Conservation (phyloP, 2,329 filamentous ascomycete genomes). For the Shiraia sp. region DNA sequence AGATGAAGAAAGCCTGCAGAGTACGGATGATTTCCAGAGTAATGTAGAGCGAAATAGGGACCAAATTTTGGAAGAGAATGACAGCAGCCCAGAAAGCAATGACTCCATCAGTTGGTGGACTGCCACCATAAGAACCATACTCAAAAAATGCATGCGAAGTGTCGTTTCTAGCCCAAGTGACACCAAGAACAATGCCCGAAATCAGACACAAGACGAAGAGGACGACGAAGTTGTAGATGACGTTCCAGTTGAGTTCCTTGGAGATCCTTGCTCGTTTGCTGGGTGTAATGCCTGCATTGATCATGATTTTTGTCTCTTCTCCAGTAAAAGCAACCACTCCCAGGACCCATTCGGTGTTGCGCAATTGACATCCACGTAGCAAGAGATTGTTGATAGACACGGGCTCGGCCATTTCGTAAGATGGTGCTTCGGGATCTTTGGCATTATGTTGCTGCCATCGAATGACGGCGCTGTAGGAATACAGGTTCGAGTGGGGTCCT, state of each 20-base stretch:
- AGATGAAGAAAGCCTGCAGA: slow-evolving; percentile 94
- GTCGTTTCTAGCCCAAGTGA: slow-evolving; percentile 74
- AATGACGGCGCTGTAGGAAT: slow-evolving; percentile 89
- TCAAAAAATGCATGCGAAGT: slow-evolving; percentile 83
- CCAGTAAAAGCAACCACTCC: slow-evolving; percentile 94
- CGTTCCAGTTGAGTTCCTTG: slow-evolving; percentile 94
- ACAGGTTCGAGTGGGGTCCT: slow-evolving; percentile 87
- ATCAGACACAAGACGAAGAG: slow-evolving; percentile 88
- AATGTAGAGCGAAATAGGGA: slow-evolving; percentile 97
- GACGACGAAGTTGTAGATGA: slow-evolving; percentile 93
- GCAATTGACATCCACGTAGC: slow-evolving; percentile 87
- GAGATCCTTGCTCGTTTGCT: slow-evolving; percentile 91
- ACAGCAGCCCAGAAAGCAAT: slow-evolving; percentile 96
- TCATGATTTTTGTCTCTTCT: slow-evolving; percentile 98
- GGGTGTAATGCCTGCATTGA: slow-evolving; percentile 93
- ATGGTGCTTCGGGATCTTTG: slow-evolving; percentile 63
- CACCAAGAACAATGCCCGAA: slow-evolving; percentile 80
- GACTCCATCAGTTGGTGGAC: slow-evolving; percentile 79
- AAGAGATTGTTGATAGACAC: slow-evolving; percentile 95
- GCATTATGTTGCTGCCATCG: slow-evolving; percentile 79
- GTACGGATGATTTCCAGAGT: slow-evolving; percentile 94
- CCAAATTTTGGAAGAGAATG: slow-evolving; percentile 97
- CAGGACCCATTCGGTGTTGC: slow-evolving; percentile 95
- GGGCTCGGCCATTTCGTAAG: slow-evolving; percentile 83
- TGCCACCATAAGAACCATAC: slow-evolving; percentile 75